Percentiles rank a stretch among this genome's conserved stretches.
phyloP scores from a whole-genome alignment of 192 early-diverging fungal species.

The Coemansia erecta region DNA sequence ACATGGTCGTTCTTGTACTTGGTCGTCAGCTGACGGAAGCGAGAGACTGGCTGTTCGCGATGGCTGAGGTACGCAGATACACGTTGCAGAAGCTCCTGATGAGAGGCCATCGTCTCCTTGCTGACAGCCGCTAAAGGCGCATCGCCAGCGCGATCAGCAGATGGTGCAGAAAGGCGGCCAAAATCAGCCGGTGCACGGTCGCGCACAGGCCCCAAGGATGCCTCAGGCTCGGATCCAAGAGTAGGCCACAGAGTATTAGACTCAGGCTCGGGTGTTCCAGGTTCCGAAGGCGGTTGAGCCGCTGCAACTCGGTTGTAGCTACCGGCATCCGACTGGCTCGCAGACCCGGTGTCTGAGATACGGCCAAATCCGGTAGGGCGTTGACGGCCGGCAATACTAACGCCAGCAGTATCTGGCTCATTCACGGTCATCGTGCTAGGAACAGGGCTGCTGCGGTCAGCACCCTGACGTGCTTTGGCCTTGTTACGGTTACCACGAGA shows the following conservation, averaged over 20 bases:
- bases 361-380: slow-evolving; percentile 41
- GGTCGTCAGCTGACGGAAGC: slow-evolving; percentile 44
- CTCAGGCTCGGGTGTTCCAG: slow-evolving; percentile 18
- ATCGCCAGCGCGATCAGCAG: neutral
- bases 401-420: slow-evolving; percentile 33
- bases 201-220: slow-evolving; percentile 1
- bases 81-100: slow-evolving; percentile 46
- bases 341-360: slow-evolving; percentile 8
- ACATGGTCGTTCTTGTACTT: slow-evolving; percentile 28
- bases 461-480: neutral
- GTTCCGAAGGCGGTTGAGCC: neutral
- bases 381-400: slow-evolving; percentile 44
- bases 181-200: slow-evolving; percentile 23
- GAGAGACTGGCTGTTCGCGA: slow-evolving; percentile 45
- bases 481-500: neutral
- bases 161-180: slow-evolving; percentile 18
- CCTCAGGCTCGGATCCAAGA: slow-evolving; percentile 10
- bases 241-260: slow-evolving; percentile 30
- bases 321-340: neutral
- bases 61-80: slow-evolving; percentile 50
- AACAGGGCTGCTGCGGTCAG: slow-evolving; percentile 5
- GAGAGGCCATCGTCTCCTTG: slow-evolving; percentile 20
- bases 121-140: neutral
- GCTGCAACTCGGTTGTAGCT: neutral
- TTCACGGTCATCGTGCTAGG: slow-evolving; percentile 46